These are phyloP conservation scores for Clavispora carvajalis DNA, from an alignment of 805 yeast genomes.

Conservation along the genomic window DNA sequence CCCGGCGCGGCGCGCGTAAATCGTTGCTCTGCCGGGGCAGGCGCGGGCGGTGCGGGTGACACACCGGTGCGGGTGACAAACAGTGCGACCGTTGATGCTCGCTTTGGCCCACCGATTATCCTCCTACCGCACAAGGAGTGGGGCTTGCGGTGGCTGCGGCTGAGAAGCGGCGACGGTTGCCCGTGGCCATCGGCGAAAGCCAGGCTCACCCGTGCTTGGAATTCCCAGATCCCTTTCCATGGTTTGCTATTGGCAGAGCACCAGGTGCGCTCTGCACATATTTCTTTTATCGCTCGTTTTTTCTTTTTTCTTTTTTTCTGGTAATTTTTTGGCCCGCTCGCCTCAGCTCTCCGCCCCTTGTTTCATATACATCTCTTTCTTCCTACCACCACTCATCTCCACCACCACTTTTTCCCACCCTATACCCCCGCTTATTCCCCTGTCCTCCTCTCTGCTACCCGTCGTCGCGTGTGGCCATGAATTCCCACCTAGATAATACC, in stretches of 20 bases:
- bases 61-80: not conserved
- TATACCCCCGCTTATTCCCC: constrained; percentile 1
- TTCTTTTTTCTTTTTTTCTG: not conserved
- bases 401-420: not conserved
- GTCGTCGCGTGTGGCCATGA: constrained; percentile 20
- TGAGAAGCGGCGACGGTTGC: no score
- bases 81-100: not conserved
- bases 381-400: constrained; percentile 1
- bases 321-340: constrained; percentile 5
- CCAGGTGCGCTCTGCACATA: constrained; percentile 1
- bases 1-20: not conserved
- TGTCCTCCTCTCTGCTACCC: no score
- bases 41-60: not conserved
- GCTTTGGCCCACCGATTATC: no score
- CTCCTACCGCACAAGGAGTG: no score
- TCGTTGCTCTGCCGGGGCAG: not conserved
- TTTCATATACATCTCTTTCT: not conserved
- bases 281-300: constrained; percentile 2
- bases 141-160: no score
- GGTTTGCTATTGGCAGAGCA: not conserved
- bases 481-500: constrained; percentile 27
- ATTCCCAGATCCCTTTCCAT: no score
- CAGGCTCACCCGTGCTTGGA: no score
- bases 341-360: constrained; percentile 1
- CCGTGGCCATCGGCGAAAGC: not conserved